Conservation (phyloP, 192 early-diverging fungal species). For the Coemansia brasiliensis region DNA sequence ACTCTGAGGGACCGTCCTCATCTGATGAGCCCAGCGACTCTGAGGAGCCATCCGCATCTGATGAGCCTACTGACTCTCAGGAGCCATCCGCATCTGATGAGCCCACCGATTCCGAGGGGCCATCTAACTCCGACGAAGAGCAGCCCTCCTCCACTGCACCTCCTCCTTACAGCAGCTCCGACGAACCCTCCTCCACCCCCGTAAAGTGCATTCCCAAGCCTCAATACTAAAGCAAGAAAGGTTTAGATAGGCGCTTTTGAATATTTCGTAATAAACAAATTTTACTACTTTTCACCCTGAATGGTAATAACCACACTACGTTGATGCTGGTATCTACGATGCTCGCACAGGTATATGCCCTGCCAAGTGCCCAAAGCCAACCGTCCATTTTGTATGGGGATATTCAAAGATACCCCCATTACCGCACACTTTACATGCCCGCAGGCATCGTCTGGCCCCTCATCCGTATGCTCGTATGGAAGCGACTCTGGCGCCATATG, state of each 20-base stretch:
- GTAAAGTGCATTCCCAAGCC: conserved; percentile 36
- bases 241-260: too few species aligned
- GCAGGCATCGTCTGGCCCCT: conserved; percentile 91
- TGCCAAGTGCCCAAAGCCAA: conserved; percentile 86
- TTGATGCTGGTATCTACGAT: conserved; percentile 60
- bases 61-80: conserved; percentile 7
- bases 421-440: conserved; percentile 85
- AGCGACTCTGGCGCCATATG: conserved; percentile 77
- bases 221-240: conserved; percentile 10
- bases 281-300: conserved; percentile 69
- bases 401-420: conserved; percentile 80
- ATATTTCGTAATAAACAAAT: too few species aligned
- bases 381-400: conserved; percentile 79
- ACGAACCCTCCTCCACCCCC: conserved; percentile 10
- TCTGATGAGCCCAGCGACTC: not conserved
- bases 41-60: conserved; percentile 11
- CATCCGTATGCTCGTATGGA: conserved; percentile 78
- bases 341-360: conserved; percentile 79
- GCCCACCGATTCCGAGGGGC: conserved; percentile 7
- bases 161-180: not conserved
- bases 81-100: not conserved
- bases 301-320: conserved; percentile 72
- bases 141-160: not conserved
- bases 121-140: not conserved
- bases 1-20: too few species aligned